phyloP scores from a whole-genome alignment of 768 basidiomycete species.

The Leccinum olivaceopallidum region DNA sequence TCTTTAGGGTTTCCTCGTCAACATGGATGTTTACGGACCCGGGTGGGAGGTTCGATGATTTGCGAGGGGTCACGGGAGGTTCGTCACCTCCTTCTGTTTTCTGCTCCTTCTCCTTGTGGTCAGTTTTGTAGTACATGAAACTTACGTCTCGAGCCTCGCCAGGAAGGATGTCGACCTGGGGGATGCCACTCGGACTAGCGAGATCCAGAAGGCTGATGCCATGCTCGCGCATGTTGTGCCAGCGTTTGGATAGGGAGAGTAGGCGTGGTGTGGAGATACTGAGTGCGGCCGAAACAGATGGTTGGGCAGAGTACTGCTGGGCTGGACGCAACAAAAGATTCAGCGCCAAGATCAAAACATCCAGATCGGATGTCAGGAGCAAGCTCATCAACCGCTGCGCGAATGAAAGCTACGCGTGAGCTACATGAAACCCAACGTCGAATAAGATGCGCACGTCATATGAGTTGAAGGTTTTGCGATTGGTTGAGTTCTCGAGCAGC shows the following conservation, averaged over 20 bases:
- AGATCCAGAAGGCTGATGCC: constrained; percentile 77
- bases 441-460: constrained; percentile 80
- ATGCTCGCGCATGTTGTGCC: constrained; percentile 80
- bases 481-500: constrained; percentile 95
- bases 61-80: constrained; percentile 49
- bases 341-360: constrained; percentile 80
- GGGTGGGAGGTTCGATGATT: constrained; percentile 35
- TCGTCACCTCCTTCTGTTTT: constrained; percentile 47
- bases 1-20: constrained; percentile 57
- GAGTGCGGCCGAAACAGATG: constrained; percentile 79
- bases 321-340: constrained; percentile 89
- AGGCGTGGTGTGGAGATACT: constrained; percentile 81
- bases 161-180: constrained; percentile 63
- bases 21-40: constrained; percentile 65
- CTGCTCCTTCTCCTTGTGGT: constrained; percentile 46
- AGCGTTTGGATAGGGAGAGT: constrained; percentile 80
- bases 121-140: constrained; percentile 79
- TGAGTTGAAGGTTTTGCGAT: constrained; percentile 92
- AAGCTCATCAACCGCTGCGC: constrained; percentile 85
- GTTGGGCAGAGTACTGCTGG: constrained; percentile 91
- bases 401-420: constrained; percentile 11
- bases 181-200: constrained; percentile 51
- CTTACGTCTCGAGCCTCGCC: constrained; percentile 75
- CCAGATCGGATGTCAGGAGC: constrained; percentile 85
- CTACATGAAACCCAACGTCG: neutral